A percentile compares a stretch with the other conserved stretches of the same genome.
Conservation (phyloP, 129 eudicot genomes). For the Arctium minus region DNA sequence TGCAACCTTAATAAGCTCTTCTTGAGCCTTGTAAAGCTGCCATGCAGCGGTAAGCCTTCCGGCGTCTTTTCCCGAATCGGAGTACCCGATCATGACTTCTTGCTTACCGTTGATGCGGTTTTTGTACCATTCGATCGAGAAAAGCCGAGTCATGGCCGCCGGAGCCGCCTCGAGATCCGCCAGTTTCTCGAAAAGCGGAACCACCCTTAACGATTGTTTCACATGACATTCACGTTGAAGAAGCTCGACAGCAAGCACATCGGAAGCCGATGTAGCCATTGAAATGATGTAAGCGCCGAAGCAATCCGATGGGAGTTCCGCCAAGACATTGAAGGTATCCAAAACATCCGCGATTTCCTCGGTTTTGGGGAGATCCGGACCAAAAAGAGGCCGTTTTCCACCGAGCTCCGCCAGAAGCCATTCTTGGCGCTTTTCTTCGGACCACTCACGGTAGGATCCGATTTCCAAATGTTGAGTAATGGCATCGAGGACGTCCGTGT, state of each 20-base stretch:
- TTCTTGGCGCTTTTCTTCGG: constrained; percentile 83
- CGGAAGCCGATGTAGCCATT: constrained; percentile 96
- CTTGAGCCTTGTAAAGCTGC: constrained; percentile 95
- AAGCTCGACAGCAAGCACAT: constrained; percentile 96
- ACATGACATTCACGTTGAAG: constrained; percentile 96
- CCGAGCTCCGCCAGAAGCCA: constrained; percentile 90
- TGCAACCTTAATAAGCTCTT: constrained; percentile 86
- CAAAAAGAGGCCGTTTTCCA: constrained; percentile 91
- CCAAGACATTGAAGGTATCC: constrained; percentile 71
- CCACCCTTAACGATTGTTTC: constrained; percentile 75
- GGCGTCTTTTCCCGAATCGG: constrained; percentile 97
- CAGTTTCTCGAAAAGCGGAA: constrained; percentile 91
- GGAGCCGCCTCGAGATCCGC: constrained; percentile 95
- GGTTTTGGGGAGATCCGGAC: constrained; percentile 88
- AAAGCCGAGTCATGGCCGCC: constrained; percentile 90
- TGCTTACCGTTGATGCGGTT: constrained; percentile 89
- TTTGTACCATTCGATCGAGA: constrained; percentile 93
- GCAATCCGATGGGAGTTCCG: constrained; percentile 96
- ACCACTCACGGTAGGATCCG: constrained; percentile 94
- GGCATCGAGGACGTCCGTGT: constrained; percentile 95
- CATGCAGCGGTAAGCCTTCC: constrained; percentile 96
- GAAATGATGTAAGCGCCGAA: constrained; percentile 97
- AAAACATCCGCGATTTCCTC: constrained; percentile 93
- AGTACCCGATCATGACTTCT: constrained; percentile 98
- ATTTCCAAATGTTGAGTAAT: constrained; percentile 83